Evolutionary conservation across 2,329 filamentous ascomycete genomes (phyloP), one percentile per base, ranked within the genome.

Genomic region (Aspergillus floridensis): DNA sequence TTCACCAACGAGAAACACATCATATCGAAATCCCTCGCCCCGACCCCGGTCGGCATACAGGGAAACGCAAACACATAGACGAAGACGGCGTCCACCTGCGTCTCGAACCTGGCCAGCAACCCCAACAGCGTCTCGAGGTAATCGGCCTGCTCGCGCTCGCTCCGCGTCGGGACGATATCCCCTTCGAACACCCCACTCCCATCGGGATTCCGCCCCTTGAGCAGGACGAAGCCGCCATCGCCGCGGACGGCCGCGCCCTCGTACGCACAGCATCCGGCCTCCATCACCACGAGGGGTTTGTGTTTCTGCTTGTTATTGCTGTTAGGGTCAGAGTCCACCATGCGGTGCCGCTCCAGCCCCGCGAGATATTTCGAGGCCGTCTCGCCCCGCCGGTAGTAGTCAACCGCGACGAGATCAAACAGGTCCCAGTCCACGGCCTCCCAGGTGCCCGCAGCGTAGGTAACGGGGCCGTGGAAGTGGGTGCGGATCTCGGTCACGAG

Each of bases 1-100:
- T 63, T 63, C 19, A 64, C 62, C 50, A 64, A 32, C 26, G 62
- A 63, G n/a, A 59, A 64, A 58, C 10, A 60, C 60, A 60, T 58
- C 62, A 63, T 63, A 14, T 64, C 58, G 3, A 63, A 47, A 26
- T 63, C 58, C 10, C 22, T 57, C 2, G 49, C 35, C 31, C 58
- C 58, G 21, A 61, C 19, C 6, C 53, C 62, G 2, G 29, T n/a
- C 6, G 22, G 56, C 60, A 64, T 49, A 24, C 53, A 61, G 1
- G 62, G 58, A 32, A 63, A 64, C 14, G 60, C 58, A 58, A 64
- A 62, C 16, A 64, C 19, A 48, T 19, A 64, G 5, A 62, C 21
- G 19, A 64, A 64, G 31, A 19, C 62, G 22, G 49, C 60, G 21
- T 64, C 26, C 26, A 60, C 60, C 0, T 41, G 56, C 21, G 56